These are phyloP conservation scores for Leccinum incarnatum DNA, from an alignment of 768 basidiomycete species.

Conservation along the genomic window DNA sequence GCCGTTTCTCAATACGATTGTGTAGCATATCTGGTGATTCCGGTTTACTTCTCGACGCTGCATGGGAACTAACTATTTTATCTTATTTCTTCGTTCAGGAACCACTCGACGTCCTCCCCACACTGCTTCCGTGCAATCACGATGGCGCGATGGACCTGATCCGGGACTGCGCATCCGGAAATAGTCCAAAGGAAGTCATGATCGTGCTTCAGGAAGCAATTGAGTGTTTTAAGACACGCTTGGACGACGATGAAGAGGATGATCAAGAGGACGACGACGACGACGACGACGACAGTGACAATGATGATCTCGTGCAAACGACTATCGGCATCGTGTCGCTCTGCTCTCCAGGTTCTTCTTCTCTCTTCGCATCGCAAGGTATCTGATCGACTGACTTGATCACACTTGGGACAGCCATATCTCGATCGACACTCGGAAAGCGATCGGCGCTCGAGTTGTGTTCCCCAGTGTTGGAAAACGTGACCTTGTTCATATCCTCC, in stretches of 20 bases:
- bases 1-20: constrained; percentile 14
- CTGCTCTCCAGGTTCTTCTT: constrained; percentile 22
- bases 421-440: constrained; percentile 26
- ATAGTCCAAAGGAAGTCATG: constrained; percentile 41
- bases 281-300: constrained; percentile 16
- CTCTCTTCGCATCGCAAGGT: background rate
- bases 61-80: background rate
- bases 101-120: constrained; percentile 37
- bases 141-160: constrained; percentile 34
- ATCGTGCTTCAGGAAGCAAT: constrained; percentile 40
- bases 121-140: constrained; percentile 31
- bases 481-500: constrained; percentile 15
- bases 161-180: constrained; percentile 26
- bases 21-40: constrained; percentile 19
- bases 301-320: constrained; percentile 6
- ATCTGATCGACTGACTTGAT: background rate
- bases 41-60: background rate
- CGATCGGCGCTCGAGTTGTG: constrained; percentile 20
- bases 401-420: constrained; percentile 19
- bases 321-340: constrained; percentile 17
- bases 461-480: constrained; percentile 17
- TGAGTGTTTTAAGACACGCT: constrained; percentile 29
- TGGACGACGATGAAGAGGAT: constrained; percentile 10
- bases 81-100: constrained; percentile 31
- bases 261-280: constrained; percentile 3